Base-by-base conservation (phyloP, 2,329 filamentous ascomycete species). In the Aurifilum marmelostoma region DNA sequence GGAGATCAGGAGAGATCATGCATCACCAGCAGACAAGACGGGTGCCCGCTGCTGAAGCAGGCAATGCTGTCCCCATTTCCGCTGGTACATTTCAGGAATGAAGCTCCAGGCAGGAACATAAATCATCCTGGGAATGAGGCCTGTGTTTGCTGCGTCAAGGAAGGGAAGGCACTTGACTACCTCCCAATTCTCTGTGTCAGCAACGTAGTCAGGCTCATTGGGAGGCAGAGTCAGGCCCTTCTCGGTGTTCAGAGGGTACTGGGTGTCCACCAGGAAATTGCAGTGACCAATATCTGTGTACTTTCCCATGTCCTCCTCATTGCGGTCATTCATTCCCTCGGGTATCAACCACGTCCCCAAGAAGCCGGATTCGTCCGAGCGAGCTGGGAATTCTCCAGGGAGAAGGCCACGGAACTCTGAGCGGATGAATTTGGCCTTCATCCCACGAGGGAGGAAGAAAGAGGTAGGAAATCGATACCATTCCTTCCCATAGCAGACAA, bases 401-500 rank as follows among this genome's bases (percentile, higher is more conserved):
- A 99, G 83, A 24, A 99, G 83, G 1, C 96, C 96, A 11, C 87
- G 87, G 79, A 99, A 99, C 73, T 96, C 93, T 74, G 93, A 97
- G 73, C 91, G 92, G 74, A 99, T 83, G 76, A 97, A 99, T 74
- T 96, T 97, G 74, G 92, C 91, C 72, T 88, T 90, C 83, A 96
- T 92, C 63, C 88, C 87, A n/a, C 89, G 83, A 0, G 96, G 95
- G 3, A 99, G 84, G 77, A 96, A 94, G 82, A 94, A 98, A 0
- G 94, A 97, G 0, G 92, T 95, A 1, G 96, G 95, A 77, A 97
- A 98, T 47, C 96, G 92, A 79, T 99, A 97, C 96, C 96, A 99
- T 77, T 99, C 96, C 78, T 98, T 99, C 37, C 93, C 94, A 52
- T 97, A 87, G 78, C 96, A 99, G 2, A 99, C 88, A 24, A 85